These are phyloP conservation scores for Akanthomyces uredinophilus DNA, from an alignment of 2,329 filamentous ascomycete species.

Conservation along the genomic window DNA sequence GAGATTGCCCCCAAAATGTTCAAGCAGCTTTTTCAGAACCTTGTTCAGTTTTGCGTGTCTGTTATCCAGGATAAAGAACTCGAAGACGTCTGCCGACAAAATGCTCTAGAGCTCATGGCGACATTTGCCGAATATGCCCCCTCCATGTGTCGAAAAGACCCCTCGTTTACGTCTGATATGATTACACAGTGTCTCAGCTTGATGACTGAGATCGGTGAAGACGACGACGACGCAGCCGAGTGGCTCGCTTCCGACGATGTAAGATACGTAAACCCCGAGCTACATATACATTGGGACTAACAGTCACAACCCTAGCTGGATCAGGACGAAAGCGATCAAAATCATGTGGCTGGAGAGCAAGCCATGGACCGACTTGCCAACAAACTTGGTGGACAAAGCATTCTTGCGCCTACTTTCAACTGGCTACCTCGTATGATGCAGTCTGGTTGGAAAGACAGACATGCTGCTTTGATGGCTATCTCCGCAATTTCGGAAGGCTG, in stretches of 20 bases:
- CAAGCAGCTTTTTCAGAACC: constrained; percentile 83
- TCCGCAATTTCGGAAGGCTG: constrained; percentile 98
- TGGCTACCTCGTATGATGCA: constrained; percentile 98
- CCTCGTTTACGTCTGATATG: constrained; percentile 91
- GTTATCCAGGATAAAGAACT: constrained; percentile 96
- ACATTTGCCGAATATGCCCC: constrained; percentile 95
- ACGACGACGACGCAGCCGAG: constrained; percentile 90
- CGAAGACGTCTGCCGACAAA: constrained; percentile 83
- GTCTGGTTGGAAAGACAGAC: constrained; percentile 91
- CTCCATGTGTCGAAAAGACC: constrained; percentile 89
- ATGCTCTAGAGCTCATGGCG: constrained; percentile 93
- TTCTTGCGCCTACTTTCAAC: constrained; percentile 87
- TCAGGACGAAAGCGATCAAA: constrained; percentile 90
- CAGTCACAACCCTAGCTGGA: constrained; percentile 59
- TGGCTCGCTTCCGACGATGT: constrained; percentile 93
- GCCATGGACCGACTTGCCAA: constrained; percentile 97
- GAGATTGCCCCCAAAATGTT: constrained; percentile 98
- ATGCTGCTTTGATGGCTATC: constrained; percentile 97
- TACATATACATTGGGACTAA: background rate
- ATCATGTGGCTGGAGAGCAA: constrained; percentile 96
- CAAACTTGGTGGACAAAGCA: constrained; percentile 90
- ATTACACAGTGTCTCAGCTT: constrained; percentile 95
- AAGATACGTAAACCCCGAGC: constrained; percentile 30
- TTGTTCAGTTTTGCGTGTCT: constrained; percentile 88
- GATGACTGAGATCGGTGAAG: constrained; percentile 93